Conservation (phyloP, 2,329 filamentous ascomycete genomes). For the Pestalotiopsis fici region DNA sequence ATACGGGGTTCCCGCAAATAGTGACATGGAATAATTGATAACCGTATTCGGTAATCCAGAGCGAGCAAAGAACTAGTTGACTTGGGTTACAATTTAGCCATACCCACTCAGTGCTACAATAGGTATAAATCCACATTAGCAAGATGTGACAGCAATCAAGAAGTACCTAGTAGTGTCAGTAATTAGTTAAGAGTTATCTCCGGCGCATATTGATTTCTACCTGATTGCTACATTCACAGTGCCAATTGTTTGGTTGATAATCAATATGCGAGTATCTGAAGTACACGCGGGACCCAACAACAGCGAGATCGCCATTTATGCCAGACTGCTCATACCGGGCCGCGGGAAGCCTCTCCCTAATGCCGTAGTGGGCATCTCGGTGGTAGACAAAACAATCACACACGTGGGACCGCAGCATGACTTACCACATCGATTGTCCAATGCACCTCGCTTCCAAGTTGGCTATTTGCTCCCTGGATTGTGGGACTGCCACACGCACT, state of each 20-base stretch:
- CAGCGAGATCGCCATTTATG: not conserved
- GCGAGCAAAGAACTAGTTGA: not conserved
- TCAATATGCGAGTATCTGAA: not conserved
- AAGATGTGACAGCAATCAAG: too few species aligned
- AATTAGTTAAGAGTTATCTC: too few species aligned
- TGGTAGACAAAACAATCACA: slow-evolving; percentile 32
- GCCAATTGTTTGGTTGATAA: not conserved
- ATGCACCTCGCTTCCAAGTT: slow-evolving; percentile 22
- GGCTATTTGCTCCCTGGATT: slow-evolving; percentile 53
- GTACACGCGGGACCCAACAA: not conserved
- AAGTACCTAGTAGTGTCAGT: too few species aligned
- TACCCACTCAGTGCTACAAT: not conserved
- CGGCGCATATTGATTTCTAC: too few species aligned
- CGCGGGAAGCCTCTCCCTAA: slow-evolving; percentile 41
- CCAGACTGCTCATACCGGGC: slow-evolving; percentile 44
- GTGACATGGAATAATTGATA: not conserved
- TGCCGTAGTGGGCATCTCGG: slow-evolving; percentile 38
- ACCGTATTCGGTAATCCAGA: not conserved
- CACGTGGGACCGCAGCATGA: slow-evolving; percentile 35
- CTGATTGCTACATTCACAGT: not conserved
- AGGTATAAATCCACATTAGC: not conserved
- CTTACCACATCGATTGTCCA: slow-evolving; percentile 31
- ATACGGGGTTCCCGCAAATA: too few species aligned
- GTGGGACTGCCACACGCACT: slow-evolving; percentile 55
- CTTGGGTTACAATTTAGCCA: not conserved